Conservation (phyloP, 2,329 filamentous ascomycete genomes). For the Trichothecium sympodiale region DNA sequence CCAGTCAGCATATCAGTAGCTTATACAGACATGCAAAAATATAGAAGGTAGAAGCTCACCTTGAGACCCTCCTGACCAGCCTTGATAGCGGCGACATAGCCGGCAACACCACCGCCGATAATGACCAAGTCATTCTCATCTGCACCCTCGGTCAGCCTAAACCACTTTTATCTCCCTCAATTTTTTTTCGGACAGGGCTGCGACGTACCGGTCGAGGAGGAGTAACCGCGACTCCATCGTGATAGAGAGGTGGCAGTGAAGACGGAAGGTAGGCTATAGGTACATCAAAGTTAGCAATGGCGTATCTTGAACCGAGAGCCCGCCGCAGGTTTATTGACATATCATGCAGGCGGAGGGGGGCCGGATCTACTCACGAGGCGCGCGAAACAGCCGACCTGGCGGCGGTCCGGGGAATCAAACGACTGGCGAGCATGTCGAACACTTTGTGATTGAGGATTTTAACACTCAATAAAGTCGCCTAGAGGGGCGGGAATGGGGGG, state of each 20-base stretch:
- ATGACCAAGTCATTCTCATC: slow-evolving; percentile 96
- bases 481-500: slow-evolving; percentile 2
- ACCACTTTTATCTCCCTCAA: background rate
- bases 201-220: slow-evolving; percentile 43
- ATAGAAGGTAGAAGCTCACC: slow-evolving; percentile 37
- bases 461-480: slow-evolving; percentile 1
- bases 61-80: slow-evolving; percentile 95
- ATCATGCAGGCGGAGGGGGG: background rate
- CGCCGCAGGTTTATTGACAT: background rate
- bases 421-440: slow-evolving; percentile 46
- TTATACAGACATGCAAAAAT: slow-evolving; percentile 1
- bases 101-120: slow-evolving; percentile 94
- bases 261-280: slow-evolving; percentile 35
- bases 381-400: slow-evolving; percentile 44
- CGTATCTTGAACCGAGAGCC: background rate
- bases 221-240: slow-evolving; percentile 48
- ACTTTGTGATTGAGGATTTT: slow-evolving; percentile 7
- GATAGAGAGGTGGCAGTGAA: slow-evolving; percentile 32
- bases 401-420: slow-evolving; percentile 48
- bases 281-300: slow-evolving; percentile 8
- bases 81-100: slow-evolving; percentile 98
- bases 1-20: slow-evolving; percentile 4
- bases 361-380: slow-evolving; percentile 34
- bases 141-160: slow-evolving; percentile 21
- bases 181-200: slow-evolving; percentile 16